Evolutionary conservation across 2,329 filamentous ascomycete genomes (phyloP).

Genomic region (Bipolaris zeicola): DNA sequence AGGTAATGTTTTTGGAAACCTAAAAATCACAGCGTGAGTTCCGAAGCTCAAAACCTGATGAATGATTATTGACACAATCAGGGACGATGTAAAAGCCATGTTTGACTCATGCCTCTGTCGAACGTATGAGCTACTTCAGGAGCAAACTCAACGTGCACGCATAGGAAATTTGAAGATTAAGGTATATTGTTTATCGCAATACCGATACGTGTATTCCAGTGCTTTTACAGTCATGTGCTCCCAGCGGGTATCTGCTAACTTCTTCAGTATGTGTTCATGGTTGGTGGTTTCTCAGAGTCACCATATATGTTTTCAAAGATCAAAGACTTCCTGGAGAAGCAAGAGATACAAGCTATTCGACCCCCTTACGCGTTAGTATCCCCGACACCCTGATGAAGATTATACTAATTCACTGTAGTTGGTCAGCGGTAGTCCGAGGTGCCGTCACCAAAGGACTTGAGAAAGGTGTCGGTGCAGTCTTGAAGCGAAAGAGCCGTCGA

Average conservation of each 20-base stretch:
- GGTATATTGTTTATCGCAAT: neutral
- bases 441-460: slow-evolving; percentile 33
- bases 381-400: rapidly evolving
- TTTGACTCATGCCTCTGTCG: slow-evolving; percentile 20
- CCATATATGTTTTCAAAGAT: slow-evolving; percentile 30
- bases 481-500: slow-evolving; percentile 27
- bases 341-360: slow-evolving; percentile 13
- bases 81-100: slow-evolving; percentile 25
- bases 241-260: too few relatives aligned
- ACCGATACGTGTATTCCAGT: too few relatives aligned
- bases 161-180: slow-evolving; percentile 9
- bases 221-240: too few relatives aligned
- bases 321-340: neutral
- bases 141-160: slow-evolving; percentile 16
- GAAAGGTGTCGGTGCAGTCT: slow-evolving; percentile 2
- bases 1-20: slow-evolving; percentile 33
- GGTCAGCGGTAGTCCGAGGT: slow-evolving; percentile 37
- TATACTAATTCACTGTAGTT: slow-evolving; percentile 17
- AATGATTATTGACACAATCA: slow-evolving; percentile 13
- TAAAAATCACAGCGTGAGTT: slow-evolving; percentile 23
- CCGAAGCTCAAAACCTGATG: too few relatives aligned
- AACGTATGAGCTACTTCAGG: slow-evolving; percentile 19
- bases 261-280: slow-evolving; percentile 24
- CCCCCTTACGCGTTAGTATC: slow-evolving; percentile 27
- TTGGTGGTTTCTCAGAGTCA: slow-evolving; percentile 37